phyloP scores from a whole-genome alignment of 768 basidiomycete species.

The Tricholomella constricta region DNA sequence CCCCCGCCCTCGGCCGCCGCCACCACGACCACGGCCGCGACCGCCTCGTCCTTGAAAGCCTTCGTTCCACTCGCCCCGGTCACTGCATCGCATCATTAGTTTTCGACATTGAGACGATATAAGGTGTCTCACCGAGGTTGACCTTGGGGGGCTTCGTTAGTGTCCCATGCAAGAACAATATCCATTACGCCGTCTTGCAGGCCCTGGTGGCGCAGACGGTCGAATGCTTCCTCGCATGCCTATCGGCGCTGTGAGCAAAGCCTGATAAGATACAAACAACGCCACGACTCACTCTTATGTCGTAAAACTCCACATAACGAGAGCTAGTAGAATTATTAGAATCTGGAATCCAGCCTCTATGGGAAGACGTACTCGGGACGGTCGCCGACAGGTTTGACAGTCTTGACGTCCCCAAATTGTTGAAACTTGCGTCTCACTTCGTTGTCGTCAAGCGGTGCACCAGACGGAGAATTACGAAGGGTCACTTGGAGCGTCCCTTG shows the following conservation, averaged over 20 bases:
- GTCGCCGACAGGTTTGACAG: slow-evolving; percentile 64
- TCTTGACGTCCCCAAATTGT: slow-evolving; percentile 89
- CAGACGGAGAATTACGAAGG: slow-evolving; percentile 67
- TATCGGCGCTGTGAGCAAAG: slow-evolving; percentile 25
- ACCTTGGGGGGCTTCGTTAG: slow-evolving; percentile 47
- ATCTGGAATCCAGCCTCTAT: not conserved
- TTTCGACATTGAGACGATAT: not conserved
- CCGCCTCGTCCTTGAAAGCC: slow-evolving; percentile 38
- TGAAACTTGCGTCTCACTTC: slow-evolving; percentile 87
- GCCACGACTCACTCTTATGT: slow-evolving; percentile 64
- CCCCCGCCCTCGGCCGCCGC: slow-evolving; percentile 42
- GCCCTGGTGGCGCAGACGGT: slow-evolving; percentile 76
- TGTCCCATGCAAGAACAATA: slow-evolving; percentile 85
- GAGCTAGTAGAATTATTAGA: slow-evolving; percentile 51
- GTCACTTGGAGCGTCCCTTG: slow-evolving; percentile 87
- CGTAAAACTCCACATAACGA: slow-evolving; percentile 92
- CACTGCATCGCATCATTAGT: slow-evolving; percentile 6
- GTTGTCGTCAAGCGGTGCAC: slow-evolving; percentile 75
- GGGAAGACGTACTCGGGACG: slow-evolving; percentile 54
- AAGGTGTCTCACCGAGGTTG: slow-evolving; percentile 19
- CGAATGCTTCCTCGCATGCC: slow-evolving; percentile 79
- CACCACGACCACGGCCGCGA: slow-evolving; percentile 44
- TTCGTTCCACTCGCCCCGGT: slow-evolving; percentile 35
- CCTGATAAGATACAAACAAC: slow-evolving; percentile 8
- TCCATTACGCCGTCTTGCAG: slow-evolving; percentile 88